A percentile compares a stretch with the other conserved stretches of the same genome.
Conservation (phyloP, 2,329 filamentous ascomycete species). For the Sclerotinia minor region DNA sequence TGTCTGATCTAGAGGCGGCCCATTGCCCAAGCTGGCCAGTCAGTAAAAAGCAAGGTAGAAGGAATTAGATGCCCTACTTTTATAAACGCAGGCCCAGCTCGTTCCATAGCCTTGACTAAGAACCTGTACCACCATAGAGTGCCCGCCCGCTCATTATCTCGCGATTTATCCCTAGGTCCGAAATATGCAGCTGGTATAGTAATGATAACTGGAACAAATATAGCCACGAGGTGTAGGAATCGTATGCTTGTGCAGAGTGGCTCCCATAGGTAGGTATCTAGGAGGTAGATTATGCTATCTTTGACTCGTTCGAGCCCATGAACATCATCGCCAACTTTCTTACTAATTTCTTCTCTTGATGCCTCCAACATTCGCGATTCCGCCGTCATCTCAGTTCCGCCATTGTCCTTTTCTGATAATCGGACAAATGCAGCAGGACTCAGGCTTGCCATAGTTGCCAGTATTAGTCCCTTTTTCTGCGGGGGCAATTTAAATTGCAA, state of each 20-base stretch:
- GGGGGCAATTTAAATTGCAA: slow-evolving; percentile 25
- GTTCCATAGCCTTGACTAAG: slow-evolving; percentile 85
- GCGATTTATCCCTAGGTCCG: slow-evolving; percentile 61
- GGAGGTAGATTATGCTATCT: slow-evolving; percentile 61
- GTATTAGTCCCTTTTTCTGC: slow-evolving; percentile 30
- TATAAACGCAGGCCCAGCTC: slow-evolving; percentile 92
- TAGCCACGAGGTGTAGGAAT: slow-evolving; percentile 82
- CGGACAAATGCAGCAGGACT: slow-evolving; percentile 59
- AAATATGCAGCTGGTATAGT: slow-evolving; percentile 80
- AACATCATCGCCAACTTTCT: slow-evolving; percentile 63
- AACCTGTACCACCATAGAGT: slow-evolving; percentile 95
- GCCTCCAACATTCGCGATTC: slow-evolving; percentile 85
- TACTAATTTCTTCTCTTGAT: slow-evolving; percentile 75
- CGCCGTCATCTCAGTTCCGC: slow-evolving; percentile 62
- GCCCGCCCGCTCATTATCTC: slow-evolving; percentile 74
- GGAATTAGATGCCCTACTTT: slow-evolving; percentile 60
- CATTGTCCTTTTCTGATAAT: slow-evolving; percentile 57
- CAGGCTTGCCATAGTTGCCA: slow-evolving; percentile 42
- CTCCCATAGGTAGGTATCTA: slow-evolving; percentile 77
- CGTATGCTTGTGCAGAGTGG: slow-evolving; percentile 82
- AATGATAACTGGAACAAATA: slow-evolving; percentile 88
- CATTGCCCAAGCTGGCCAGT: slow-evolving; percentile 80
- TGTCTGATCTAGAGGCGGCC: slow-evolving; percentile 94
- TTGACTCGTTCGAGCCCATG: slow-evolving; percentile 58
- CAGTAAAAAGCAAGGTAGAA: slow-evolving; percentile 2